Percentiles rank a stretch among this genome's conserved stretches.
Conservation (phyloP, 2,329 filamentous ascomycete genomes). For the Emericellopsis atlantica region DNA sequence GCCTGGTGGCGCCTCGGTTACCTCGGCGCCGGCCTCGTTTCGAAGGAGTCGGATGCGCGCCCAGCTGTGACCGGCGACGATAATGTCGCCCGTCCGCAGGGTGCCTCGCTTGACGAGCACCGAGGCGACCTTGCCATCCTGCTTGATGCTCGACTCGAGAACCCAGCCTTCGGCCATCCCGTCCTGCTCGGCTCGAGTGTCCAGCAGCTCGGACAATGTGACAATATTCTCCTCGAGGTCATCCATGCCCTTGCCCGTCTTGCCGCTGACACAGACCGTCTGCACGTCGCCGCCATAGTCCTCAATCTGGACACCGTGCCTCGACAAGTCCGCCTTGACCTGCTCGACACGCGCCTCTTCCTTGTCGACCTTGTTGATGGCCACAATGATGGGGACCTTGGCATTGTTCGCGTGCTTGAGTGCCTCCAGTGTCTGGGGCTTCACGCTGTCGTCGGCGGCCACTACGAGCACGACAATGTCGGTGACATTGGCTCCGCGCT, state of each 20-base stretch:
- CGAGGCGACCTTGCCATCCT: constrained; percentile 73
- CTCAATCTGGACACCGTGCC: constrained; percentile 80
- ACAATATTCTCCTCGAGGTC: constrained; percentile 86
- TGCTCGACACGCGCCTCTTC: constrained; percentile 65
- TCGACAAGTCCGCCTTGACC: constrained; percentile 78
- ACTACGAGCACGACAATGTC: constrained; percentile 95
- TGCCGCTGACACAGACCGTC: constrained; percentile 81
- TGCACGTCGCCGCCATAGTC: constrained; percentile 93
- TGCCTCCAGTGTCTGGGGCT: constrained; percentile 91
- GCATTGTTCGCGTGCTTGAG: constrained; percentile 84
- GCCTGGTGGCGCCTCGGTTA: constrained; percentile 69
- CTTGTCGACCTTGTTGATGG: constrained; percentile 96
- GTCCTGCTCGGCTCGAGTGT: constrained; percentile 68
- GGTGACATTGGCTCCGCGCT: constrained; percentile 88
- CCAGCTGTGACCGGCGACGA: constrained; percentile 84
- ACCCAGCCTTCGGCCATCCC: constrained; percentile 86
- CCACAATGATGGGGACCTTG: constrained; percentile 90
- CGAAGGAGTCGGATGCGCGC: constrained; percentile 71
- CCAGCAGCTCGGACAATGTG: constrained; percentile 77
- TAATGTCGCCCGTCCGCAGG: constrained; percentile 62
- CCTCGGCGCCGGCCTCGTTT: constrained; percentile 67
- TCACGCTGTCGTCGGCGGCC: constrained; percentile 93
- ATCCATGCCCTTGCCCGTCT: constrained; percentile 83
- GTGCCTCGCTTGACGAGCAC: constrained; percentile 83
- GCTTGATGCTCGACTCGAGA: constrained; percentile 81